Base-by-base conservation (phyloP, 2,329 filamentous ascomycete genomes). In the Lasiodiplodia sp. region DNA sequence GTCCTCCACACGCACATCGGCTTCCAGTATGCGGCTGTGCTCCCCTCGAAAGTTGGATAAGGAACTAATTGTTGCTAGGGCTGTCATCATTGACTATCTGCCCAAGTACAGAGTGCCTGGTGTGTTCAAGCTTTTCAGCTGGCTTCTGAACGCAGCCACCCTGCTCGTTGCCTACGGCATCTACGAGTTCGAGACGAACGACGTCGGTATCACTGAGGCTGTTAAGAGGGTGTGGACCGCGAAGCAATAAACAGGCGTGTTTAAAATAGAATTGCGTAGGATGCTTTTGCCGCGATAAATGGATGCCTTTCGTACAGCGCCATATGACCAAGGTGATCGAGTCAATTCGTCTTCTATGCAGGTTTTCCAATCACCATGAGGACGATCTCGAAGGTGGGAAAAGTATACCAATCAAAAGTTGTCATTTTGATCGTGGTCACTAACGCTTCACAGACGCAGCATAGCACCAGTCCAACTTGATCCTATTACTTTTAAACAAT, bases 181-280 rank as follows among this genome's bases (percentile, higher is more conserved):
- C 77, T 99, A 99, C 83, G 95, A 98, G 82, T 98, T 98, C 76
- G 96, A 99, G 89, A 99, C 96, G 38, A 98, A 97, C 78, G 96
- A 99, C 74, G 93, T 99, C 65, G 96, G 96, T 73, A 81, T 99
- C 70, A 97, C 94, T 10, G 95, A 97, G 86, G 91, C 90, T 38
- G 86, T 97, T 73, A 93, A 92, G 87, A 88, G 92, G 78, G 85
- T 98, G 71, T 99, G 96, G 96, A 92, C 87, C 77, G 95, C 96
- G 76, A 67, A 67, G 52, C 51, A 44, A 40, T 60, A 60, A 55
- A 51, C 34, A n/a, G 25, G 14, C 21, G 49, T 37, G 23, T 14
- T 28, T 25, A 47, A 64, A 52, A 64, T 64, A 64, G 60, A 64
- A 3, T 18, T 21, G 31, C 38, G n/a, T 51, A 64, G 31, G 60